These are phyloP conservation scores for Thuja plicata DNA, from an alignment of 83 land plant species.

Conservation along the genomic window DNA sequence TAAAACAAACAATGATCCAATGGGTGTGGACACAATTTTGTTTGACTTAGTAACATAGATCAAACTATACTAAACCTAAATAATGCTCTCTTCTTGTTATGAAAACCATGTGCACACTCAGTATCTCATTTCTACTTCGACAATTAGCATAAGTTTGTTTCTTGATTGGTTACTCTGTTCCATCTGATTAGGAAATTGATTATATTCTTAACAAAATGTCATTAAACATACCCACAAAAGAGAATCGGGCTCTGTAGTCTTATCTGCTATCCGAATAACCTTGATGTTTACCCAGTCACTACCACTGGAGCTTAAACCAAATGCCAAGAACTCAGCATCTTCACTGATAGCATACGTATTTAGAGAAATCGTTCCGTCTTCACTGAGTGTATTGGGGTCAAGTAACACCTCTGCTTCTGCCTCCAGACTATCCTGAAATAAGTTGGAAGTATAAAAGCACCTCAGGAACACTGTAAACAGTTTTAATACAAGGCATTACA, in stretches of 20 bases:
- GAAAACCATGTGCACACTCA: neutral
- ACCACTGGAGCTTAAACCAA: slow-evolving; percentile 86
- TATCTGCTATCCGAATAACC: slow-evolving; percentile 81
- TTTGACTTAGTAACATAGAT: neutral
- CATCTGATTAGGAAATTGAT: neutral
- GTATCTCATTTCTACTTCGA: neutral
- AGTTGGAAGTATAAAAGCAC: neutral
- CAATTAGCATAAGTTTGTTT: neutral
- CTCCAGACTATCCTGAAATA: slow-evolving; percentile 66
- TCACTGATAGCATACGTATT: slow-evolving; percentile 51
- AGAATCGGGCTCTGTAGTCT: slow-evolving; percentile 56
- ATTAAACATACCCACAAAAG: slow-evolving; percentile 73
- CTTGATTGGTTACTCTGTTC: neutral
- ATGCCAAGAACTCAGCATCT: slow-evolving; percentile 86
- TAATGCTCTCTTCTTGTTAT: neutral
- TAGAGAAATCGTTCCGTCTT: slow-evolving; percentile 91
- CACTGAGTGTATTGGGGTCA: slow-evolving; percentile 89
- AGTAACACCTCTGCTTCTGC: slow-evolving; percentile 80
- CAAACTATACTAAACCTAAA: neutral
- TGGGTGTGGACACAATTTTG: neutral
- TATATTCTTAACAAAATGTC: neutral
- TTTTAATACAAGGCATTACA: neutral
- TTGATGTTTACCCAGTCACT: slow-evolving; percentile 97
- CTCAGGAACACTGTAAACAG: neutral
- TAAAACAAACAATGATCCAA: neutral